A percentile compares a stretch with the other conserved stretches of the same genome.
These are phyloP conservation scores for Xylaria sp. DNA, from an alignment of 2,329 filamentous ascomycete genomes.

Conservation along the genomic window DNA sequence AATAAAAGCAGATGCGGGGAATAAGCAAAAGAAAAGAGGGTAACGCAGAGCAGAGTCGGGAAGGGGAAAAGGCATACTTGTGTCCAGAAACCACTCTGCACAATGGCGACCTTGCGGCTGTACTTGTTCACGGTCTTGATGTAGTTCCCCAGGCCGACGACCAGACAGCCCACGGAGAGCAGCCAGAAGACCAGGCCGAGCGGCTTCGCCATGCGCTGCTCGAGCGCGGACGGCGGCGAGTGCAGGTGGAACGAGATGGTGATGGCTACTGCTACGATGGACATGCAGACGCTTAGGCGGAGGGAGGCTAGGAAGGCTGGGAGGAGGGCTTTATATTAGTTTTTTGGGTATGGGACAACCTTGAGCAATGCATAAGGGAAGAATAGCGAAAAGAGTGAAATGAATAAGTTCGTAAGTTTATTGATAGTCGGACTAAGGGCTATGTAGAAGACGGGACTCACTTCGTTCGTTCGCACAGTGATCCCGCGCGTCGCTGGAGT, in stretches of 20 bases:
- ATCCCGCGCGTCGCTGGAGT: conserved; percentile 74
- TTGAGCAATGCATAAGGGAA: neutral
- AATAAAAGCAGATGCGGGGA: neutral
- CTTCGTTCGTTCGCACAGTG: conserved; percentile 81
- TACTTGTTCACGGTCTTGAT: conserved; percentile 83
- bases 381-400: neutral
- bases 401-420: no score
- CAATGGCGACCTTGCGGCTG: conserved; percentile 76
- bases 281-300: conserved; percentile 86
- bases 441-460: conserved; percentile 37
- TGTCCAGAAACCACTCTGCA: conserved; percentile 93
- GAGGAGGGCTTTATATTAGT: neutral
- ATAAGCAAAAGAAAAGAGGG: neutral
- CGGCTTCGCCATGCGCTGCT: conserved; percentile 79
- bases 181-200: conserved; percentile 89
- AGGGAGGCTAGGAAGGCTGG: conserved; percentile 87
- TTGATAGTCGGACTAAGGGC: neutral
- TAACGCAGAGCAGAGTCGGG: neutral
- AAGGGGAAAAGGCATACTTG: conserved; percentile 59
- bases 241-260: conserved; percentile 93
- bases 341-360: neutral
- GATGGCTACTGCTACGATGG: conserved; percentile 87
- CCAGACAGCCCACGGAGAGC: conserved; percentile 76
- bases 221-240: conserved; percentile 68
- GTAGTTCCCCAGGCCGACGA: conserved; percentile 84